These are phyloP conservation scores for Xylaria flabelliformis DNA, from an alignment of 495 filamentous ascomycete species.

Conservation along the genomic window DNA sequence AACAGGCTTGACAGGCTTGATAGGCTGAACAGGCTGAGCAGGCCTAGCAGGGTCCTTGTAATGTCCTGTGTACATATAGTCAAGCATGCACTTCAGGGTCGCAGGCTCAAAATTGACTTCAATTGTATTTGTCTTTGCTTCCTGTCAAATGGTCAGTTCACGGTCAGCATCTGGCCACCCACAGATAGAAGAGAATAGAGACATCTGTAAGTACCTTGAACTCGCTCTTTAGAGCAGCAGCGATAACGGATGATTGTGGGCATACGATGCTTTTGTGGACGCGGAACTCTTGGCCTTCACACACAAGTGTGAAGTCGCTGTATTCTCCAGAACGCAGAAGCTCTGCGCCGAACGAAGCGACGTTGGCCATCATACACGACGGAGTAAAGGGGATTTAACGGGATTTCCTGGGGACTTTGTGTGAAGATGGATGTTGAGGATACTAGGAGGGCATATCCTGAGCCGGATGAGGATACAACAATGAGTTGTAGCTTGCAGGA, in stretches of 20 bases:
- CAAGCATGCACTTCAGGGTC: not conserved
- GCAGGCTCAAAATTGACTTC: conserved; percentile 1
- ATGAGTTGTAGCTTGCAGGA: too few species aligned
- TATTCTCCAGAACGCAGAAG: not conserved
- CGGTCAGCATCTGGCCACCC: not conserved
- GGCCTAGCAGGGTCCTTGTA: not conserved
- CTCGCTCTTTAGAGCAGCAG: not conserved
- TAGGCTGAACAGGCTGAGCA: too few species aligned
- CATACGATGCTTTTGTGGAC: not conserved
- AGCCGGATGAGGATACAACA: not conserved
- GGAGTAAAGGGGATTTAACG: not conserved
- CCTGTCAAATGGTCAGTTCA: not conserved
- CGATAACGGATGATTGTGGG: not conserved
- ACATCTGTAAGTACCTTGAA: not conserved
- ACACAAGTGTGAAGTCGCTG: not conserved
- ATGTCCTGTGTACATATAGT: conserved; percentile 3
- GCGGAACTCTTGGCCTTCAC: not conserved
- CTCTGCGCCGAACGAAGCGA: not conserved
- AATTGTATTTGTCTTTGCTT: not conserved
- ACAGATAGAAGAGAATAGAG: not conserved
- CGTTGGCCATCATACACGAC: not conserved
- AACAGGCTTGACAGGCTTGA: too few species aligned
- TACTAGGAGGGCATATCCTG: not conserved
- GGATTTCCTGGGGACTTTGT: not conserved
- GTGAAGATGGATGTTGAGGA: not conserved